Conservation (phyloP, 2,329 filamentous ascomycete genomes). For the Hypoxylon sp. region DNA sequence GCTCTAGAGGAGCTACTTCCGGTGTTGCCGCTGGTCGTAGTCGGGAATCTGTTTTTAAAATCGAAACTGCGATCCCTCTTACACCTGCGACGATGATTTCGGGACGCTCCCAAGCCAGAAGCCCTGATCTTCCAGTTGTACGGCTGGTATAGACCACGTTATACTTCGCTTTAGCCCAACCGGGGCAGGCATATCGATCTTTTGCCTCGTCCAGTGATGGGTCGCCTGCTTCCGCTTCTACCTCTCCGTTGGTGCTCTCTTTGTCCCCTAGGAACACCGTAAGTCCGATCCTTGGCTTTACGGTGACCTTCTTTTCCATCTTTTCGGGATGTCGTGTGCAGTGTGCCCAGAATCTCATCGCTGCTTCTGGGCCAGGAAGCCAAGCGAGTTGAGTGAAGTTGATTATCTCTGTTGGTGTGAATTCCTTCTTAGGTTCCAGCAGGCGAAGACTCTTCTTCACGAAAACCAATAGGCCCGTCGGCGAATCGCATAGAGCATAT, state of each 20-base stretch:
- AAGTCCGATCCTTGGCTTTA: slow-evolving; percentile 54
- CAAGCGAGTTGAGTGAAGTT: slow-evolving; percentile 69
- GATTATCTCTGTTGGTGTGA: slow-evolving; percentile 63
- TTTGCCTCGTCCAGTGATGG: slow-evolving; percentile 34
- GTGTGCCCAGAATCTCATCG: slow-evolving; percentile 64
- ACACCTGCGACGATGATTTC: slow-evolving; percentile 55
- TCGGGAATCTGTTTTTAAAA: slow-evolving; percentile 51
- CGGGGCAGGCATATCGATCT: slow-evolving; percentile 54
- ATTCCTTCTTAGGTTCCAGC: slow-evolving; percentile 51
- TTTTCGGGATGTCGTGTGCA: slow-evolving; percentile 51
- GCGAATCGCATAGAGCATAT: slow-evolving; percentile 70
- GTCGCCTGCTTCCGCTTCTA: slow-evolving; percentile 32
- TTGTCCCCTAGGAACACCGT: slow-evolving; percentile 57
- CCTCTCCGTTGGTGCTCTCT: slow-evolving; percentile 10
- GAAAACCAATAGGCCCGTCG: slow-evolving; percentile 64
- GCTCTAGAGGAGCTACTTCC: slow-evolving; percentile 45
- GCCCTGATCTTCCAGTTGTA: slow-evolving; percentile 51
- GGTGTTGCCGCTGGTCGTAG: slow-evolving; percentile 45
- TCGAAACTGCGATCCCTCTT: slow-evolving; percentile 51
- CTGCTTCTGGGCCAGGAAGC: slow-evolving; percentile 71
- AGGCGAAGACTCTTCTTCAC: slow-evolving; percentile 58
- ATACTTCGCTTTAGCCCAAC: slow-evolving; percentile 57
- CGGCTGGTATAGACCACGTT: slow-evolving; percentile 54
- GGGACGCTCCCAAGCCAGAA: slow-evolving; percentile 60
- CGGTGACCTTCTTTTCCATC: slow-evolving; percentile 33